A percentile compares a stretch with the other conserved stretches of the same genome.
These are phyloP conservation scores for Jatropha curcas DNA, from an alignment of 345 rosid species.

Conservation along the genomic window DNA sequence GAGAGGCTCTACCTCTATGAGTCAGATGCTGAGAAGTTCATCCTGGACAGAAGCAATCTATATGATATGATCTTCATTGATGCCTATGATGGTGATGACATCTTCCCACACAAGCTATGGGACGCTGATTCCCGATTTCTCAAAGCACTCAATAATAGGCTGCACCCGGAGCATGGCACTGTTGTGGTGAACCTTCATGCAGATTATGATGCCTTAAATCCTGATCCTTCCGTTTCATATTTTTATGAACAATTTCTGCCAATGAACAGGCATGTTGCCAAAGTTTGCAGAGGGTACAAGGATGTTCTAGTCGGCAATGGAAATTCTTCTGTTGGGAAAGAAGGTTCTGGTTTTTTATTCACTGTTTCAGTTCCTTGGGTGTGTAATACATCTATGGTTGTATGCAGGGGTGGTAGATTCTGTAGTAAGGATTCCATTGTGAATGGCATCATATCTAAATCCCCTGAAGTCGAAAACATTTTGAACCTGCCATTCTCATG, in stretches of 20 bases:
- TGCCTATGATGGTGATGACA: conserved; percentile 91
- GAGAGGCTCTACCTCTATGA: conserved; percentile 80
- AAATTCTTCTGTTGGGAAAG: conserved; percentile 7
- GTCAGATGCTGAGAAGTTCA: conserved; percentile 73
- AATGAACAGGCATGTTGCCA: conserved; percentile 53
- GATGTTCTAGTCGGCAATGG: conserved; percentile 42
- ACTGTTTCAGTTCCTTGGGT: conserved; percentile 75
- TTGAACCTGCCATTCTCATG: conserved; percentile 71
- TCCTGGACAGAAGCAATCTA: conserved; percentile 36
- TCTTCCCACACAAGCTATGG: conserved; percentile 86
- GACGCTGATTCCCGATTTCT: conserved; percentile 65
- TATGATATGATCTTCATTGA: conserved; percentile 83
- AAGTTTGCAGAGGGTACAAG: conserved; percentile 61
- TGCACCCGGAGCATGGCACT: conserved; percentile 76
- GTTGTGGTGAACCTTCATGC: conserved; percentile 89
- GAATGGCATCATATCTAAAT: conserved; percentile 46
- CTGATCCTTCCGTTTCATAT: conserved; percentile 29
- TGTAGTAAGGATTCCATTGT: conserved; percentile 33
- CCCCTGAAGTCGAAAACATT: conserved; percentile 50
- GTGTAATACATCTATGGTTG: conserved; percentile 69
- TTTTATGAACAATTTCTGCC: conserved; percentile 40
- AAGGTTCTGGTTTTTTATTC: conserved; percentile 47
- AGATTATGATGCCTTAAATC: conserved; percentile 39
- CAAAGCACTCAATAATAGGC: conserved; percentile 49
- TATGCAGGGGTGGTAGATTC: conserved; percentile 55